These are phyloP conservation scores for Periglandula ipomoeae DNA, from an alignment of 2,329 filamentous ascomycete species.

Conservation along the genomic window DNA sequence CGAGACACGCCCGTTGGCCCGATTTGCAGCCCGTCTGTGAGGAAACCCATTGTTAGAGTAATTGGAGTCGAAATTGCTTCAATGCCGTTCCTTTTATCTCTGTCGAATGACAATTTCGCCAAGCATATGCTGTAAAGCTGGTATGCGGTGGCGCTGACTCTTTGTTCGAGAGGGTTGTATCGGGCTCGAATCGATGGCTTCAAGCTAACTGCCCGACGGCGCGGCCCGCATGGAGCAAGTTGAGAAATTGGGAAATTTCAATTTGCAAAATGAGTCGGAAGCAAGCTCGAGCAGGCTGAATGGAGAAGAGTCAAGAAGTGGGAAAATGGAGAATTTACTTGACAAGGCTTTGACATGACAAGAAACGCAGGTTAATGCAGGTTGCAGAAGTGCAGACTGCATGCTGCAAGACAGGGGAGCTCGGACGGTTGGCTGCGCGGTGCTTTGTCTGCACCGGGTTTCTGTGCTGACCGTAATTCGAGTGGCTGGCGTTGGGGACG, in stretches of 20 bases:
- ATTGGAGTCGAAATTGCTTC: no score
- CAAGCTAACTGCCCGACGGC: not conserved
- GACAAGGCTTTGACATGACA: not conserved
- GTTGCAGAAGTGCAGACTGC: not conserved
- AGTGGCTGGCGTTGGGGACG: not conserved
- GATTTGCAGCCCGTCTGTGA: slow-evolving; percentile 49
- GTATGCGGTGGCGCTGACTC: no score
- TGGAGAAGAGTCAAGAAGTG: no score
- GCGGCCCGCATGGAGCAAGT: not conserved
- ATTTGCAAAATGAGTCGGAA: not conserved
- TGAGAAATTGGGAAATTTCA: not conserved
- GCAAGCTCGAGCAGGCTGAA: not conserved
- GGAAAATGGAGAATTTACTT: not conserved
- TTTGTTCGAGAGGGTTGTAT: no score
- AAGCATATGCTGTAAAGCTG: no score
- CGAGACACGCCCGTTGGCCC: slow-evolving; percentile 34
- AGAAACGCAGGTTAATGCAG: not conserved
- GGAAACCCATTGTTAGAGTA: no score
- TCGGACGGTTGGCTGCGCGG: not conserved
- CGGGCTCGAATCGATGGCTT: not conserved
- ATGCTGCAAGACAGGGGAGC: not conserved
- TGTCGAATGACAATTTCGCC: no score
- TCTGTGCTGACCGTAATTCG: not conserved
- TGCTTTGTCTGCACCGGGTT: no score
- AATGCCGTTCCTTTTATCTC: no score